Evolutionary conservation across 2,329 filamentous ascomycete genomes (phyloP), one percentile per base, ranked within the genome.

Genomic region (Trichoderma endophyticum): DNA sequence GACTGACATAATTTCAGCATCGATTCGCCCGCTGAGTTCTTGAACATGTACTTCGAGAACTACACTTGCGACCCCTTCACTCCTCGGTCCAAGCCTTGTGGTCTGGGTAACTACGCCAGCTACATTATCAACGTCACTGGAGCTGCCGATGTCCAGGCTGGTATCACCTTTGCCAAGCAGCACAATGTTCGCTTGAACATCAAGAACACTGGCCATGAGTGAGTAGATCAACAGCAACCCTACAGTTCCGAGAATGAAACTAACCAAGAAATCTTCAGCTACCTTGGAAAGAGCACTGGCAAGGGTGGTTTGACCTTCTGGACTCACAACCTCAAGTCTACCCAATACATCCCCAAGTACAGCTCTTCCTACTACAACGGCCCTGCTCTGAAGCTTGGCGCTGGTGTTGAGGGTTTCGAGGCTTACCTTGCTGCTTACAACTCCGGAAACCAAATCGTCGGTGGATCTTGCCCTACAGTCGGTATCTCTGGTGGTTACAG

Each of bases 401-500:
- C 39, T 43, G 39, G 39, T 43, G 39, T 43, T 1, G 39, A 43
- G 39, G 39, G 39, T 43, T 43, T 43, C 39, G 39, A 43, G 7
- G 39, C 39, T n/a, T 43, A 43, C 15, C 39, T 43, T 43, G 39
- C 39, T 4, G 39, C 39, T 43, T 43, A n/a, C 39, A 43, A 43
- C 39, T 43, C 39, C 39, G 39, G 39, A 43, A 43, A 43, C 39
- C 39, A 43, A 9, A n/a, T 43, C 39, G 39, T 43, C 4, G 39
- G 39, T n/a, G 39, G 21, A 6, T 85, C 86, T n/a, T 87, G 87
- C 69, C 73, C 76, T 1, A 86, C 85, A 0, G 88, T 91, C 4
- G 89, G 88, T 1, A 75, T 89, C 5, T 85, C 86, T 0, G 89
- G 89, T 18, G 89, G 89, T 1, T 91, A 87, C 75, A 85, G 82